These are phyloP conservation scores for Pugionium cornutum DNA, from an alignment of 345 rosid species.

Conservation along the genomic window DNA sequence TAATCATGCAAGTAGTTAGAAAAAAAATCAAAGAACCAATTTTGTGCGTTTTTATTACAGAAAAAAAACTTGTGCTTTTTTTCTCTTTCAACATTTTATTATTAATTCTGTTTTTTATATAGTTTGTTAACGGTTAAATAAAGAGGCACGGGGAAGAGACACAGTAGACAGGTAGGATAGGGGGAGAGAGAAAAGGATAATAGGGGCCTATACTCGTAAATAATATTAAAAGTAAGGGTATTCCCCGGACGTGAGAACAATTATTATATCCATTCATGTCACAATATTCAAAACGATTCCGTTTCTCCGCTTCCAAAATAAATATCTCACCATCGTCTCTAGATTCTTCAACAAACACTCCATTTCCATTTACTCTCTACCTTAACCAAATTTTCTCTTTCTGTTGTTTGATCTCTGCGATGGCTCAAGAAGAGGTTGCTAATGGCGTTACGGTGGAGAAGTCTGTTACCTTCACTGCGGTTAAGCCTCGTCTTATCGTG, in stretches of 20 bases:
- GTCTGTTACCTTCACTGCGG: constrained; percentile 53
- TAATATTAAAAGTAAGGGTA: constrained; percentile 27
- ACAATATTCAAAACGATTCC: constrained; percentile 48
- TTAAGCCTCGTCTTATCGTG: constrained; percentile 67
- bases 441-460: constrained; percentile 57
- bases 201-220: constrained; percentile 46
- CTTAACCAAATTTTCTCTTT: neutral
- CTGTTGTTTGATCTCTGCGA: constrained; percentile 27
- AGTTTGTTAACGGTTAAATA: too few relatives aligned
- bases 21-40: too few relatives aligned
- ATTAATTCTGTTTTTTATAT: too few relatives aligned
- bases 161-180: constrained; percentile 10
- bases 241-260: neutral
- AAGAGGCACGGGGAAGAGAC: constrained; percentile 22
- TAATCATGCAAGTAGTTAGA: too few relatives aligned
- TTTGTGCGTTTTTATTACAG: too few relatives aligned
- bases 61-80: too few relatives aligned
- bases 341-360: constrained; percentile 17
- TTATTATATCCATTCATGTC: constrained; percentile 39
- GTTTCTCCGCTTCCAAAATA: constrained; percentile 62
- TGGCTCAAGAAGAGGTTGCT: constrained; percentile 56
- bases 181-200: neutral
- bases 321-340: constrained; percentile 17
- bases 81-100: too few relatives aligned
- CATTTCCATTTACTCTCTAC: constrained; percentile 18